These are phyloP conservation scores for Paxillus involutus DNA, from an alignment of 768 basidiomycete genomes.

Conservation along the genomic window DNA sequence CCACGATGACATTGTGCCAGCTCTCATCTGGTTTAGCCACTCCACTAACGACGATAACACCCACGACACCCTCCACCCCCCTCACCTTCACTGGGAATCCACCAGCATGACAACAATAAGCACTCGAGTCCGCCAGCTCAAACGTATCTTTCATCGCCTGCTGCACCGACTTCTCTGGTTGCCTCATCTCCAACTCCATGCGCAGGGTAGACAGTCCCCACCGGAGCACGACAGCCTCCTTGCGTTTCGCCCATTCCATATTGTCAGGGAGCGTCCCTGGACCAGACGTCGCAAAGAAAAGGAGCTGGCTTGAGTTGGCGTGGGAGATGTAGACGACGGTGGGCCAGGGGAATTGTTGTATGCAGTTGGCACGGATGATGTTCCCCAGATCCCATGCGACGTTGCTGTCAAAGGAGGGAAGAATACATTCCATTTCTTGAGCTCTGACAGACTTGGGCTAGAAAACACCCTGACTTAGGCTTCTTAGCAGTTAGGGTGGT, in stretches of 20 bases:
- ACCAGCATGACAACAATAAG: conserved; percentile 32
- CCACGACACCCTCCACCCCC: conserved; percentile 34
- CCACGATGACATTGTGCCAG: background rate
- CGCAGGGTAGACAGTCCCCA: conserved; percentile 30
- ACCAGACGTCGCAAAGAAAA: conserved; percentile 29
- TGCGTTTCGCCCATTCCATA: conserved; percentile 34
- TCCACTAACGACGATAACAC: conserved; percentile 33
- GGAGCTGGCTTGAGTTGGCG: conserved; percentile 15
- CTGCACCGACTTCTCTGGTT: conserved; percentile 2
- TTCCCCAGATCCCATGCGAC: too few relatives aligned
- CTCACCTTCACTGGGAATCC: conserved; percentile 34
- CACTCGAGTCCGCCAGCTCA: conserved; percentile 26
- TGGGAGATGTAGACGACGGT: background rate
- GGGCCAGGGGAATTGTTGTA: too few relatives aligned
- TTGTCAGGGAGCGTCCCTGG: conserved; percentile 32
- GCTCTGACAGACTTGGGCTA: too few relatives aligned
- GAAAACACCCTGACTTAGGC: too few relatives aligned
- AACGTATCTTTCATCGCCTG: conserved; percentile 15
- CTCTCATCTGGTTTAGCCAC: too few relatives aligned
- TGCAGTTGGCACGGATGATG: too few relatives aligned
- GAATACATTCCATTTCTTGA: too few relatives aligned
- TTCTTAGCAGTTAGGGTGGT: too few relatives aligned
- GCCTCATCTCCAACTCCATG: conserved; percentile 18
- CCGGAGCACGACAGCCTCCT: conserved; percentile 30
- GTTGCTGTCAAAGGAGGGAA: too few relatives aligned